Conservation (phyloP, 306 rosid species). For the Lathyrus sativus region DNA sequence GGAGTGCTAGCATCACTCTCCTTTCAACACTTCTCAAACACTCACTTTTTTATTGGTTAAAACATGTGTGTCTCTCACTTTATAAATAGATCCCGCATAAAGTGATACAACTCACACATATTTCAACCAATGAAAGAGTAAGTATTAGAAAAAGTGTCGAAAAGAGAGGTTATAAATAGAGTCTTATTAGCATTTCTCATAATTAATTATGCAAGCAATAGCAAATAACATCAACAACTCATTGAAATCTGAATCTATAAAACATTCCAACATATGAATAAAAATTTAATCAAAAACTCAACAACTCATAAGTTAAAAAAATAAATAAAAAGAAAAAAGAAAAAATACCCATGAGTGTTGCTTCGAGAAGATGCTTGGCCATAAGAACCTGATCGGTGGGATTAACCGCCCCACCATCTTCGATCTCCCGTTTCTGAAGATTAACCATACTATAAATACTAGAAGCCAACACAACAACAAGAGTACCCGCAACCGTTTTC, state of each 20-base stretch:
- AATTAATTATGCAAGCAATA: background rate
- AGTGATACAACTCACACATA: too few relatives aligned
- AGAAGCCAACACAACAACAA: conserved; percentile 53
- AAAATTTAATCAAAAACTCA: too few relatives aligned
- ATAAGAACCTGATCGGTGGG: conserved; percentile 98
- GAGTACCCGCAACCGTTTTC: conserved; percentile 70
- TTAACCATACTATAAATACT: conserved; percentile 56
- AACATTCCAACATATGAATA: background rate
- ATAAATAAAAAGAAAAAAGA: background rate
- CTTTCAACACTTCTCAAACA: too few relatives aligned
- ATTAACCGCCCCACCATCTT: conserved; percentile 51
- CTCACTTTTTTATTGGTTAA: too few relatives aligned
- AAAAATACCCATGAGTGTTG: conserved; percentile 93
- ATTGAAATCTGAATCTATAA: background rate
- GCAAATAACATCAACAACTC: conserved; percentile 1
- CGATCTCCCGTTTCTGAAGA: conserved; percentile 69
- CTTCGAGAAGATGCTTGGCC: conserved; percentile 81
- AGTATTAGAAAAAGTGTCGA: too few relatives aligned
- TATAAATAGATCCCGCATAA: too few relatives aligned
- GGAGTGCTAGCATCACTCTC: too few relatives aligned
- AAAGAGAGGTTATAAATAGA: too few relatives aligned
- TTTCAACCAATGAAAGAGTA: too few relatives aligned
- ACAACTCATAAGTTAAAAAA: background rate
- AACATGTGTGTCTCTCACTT: too few relatives aligned
- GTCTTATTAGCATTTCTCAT: too few relatives aligned